A percentile compares a stretch with the other conserved stretches of the same genome.
Evolutionary conservation across 2,329 filamentous ascomycete genomes (phyloP).

Genomic region (Acephala macrosclerotiorum): DNA sequence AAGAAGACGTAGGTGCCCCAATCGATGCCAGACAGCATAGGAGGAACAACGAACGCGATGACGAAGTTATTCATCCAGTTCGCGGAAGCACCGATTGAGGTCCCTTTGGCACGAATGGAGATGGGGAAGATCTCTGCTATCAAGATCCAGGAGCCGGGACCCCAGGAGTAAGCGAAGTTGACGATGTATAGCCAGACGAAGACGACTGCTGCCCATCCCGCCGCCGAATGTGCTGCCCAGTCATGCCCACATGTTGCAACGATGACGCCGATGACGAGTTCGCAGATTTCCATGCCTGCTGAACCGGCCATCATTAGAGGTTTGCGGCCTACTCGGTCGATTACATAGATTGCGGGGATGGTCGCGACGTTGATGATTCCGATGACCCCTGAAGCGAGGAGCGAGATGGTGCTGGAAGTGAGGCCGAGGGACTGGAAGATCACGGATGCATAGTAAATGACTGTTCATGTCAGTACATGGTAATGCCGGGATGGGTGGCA

Average conservation of each 20-base stretch:
- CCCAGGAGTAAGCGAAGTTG: constrained; percentile 43
- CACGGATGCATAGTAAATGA: constrained; percentile 19
- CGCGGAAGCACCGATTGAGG: constrained; percentile 50
- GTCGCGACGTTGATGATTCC: constrained; percentile 17
- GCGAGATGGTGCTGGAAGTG: constrained; percentile 13
- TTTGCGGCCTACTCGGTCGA: constrained; percentile 11
- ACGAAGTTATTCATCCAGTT: constrained; percentile 56
- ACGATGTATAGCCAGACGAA: constrained; percentile 44
- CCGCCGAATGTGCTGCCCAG: constrained; percentile 47
- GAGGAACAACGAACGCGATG: constrained; percentile 54
- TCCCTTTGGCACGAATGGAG: constrained; percentile 47
- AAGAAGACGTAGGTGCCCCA: constrained; percentile 65
- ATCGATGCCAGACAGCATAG: constrained; percentile 48
- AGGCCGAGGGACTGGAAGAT: constrained; percentile 19
- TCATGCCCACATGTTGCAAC: constrained; percentile 48
- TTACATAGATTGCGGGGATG: constrained; percentile 12
- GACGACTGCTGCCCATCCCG: constrained; percentile 49
- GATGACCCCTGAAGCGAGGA: constrained; percentile 16
- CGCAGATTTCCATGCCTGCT: constrained; percentile 16
- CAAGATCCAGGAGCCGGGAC: constrained; percentile 45
- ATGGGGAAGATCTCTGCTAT: constrained; percentile 48
- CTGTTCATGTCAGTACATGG: constrained; percentile 3
- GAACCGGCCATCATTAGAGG: constrained; percentile 13
- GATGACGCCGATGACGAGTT: constrained; percentile 48
- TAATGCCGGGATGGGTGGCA: neutral